Conservation (phyloP, 2,329 filamentous ascomycete genomes). For the Metarhizium humberi region DNA sequence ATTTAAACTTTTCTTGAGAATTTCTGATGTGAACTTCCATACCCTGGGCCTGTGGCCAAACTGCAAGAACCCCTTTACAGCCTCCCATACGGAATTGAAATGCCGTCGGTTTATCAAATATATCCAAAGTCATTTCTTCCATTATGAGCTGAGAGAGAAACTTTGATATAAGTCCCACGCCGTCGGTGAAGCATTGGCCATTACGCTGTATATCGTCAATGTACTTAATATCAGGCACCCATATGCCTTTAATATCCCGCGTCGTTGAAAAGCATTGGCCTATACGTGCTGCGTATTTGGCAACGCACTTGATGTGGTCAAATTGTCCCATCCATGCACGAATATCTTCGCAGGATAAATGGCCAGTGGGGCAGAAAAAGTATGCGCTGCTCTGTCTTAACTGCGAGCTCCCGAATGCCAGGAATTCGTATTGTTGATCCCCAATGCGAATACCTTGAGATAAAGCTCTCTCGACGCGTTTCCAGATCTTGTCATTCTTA, state of each 20-base stretch:
- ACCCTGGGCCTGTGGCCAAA: slow-evolving; percentile 59
- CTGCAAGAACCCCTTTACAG: slow-evolving; percentile 78
- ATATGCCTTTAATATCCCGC: slow-evolving; percentile 56
- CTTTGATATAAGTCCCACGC: slow-evolving; percentile 82
- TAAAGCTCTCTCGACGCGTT: slow-evolving; percentile 62
- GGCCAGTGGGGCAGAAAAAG: slow-evolving; percentile 70
- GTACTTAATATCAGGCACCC: slow-evolving; percentile 45
- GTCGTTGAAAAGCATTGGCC: slow-evolving; percentile 97
- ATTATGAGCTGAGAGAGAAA: slow-evolving; percentile 68
- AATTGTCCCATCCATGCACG: slow-evolving; percentile 84
- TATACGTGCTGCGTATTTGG: slow-evolving; percentile 80
- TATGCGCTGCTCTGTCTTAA: slow-evolving; percentile 87
- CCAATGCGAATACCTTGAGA: slow-evolving; percentile 74
- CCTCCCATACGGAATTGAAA: slow-evolving; percentile 91
- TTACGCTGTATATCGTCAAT: slow-evolving; percentile 65
- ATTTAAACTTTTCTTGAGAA: slow-evolving; percentile 81
- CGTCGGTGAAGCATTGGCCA: slow-evolving; percentile 74
- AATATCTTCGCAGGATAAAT: slow-evolving; percentile 65
- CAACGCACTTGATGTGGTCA: slow-evolving; percentile 68
- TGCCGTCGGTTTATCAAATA: slow-evolving; percentile 59
- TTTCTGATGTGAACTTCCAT: slow-evolving; percentile 68
- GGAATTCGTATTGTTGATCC: slow-evolving; percentile 73
- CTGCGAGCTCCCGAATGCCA: slow-evolving; percentile 93
- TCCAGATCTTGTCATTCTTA: slow-evolving; percentile 62
- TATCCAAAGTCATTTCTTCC: slow-evolving; percentile 54